Evolutionary conservation across 2,329 filamentous ascomycete genomes (phyloP).

Genomic region (Penicillium sp.): DNA sequence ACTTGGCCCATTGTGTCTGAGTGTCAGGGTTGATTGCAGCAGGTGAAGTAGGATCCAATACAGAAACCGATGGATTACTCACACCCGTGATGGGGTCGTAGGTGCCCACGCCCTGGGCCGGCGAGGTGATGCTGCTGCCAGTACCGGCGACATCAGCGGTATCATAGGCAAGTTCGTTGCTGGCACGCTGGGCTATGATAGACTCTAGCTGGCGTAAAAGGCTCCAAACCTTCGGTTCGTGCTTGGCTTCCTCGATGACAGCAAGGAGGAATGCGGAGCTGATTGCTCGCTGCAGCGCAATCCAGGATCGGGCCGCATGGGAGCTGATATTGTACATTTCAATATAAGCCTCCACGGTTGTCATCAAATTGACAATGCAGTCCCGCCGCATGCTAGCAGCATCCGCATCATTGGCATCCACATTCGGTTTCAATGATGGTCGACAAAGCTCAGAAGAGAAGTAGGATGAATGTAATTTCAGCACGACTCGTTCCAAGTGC

Average conservation of each 20-base stretch:
- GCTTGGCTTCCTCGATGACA: conserved; percentile 53
- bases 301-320: conserved; percentile 55
- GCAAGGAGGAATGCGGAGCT: conserved; percentile 56
- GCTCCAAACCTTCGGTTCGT: conserved; percentile 46
- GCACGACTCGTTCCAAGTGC: conserved; percentile 64
- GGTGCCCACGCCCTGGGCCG: conserved; percentile 25
- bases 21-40: conserved; percentile 39
- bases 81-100: conserved; percentile 39
- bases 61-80: conserved; percentile 40
- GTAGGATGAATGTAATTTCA: conserved; percentile 68
- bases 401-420: conserved; percentile 50
- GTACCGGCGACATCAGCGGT: conserved; percentile 22
- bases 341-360: conserved; percentile 65
- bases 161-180: conserved; percentile 41
- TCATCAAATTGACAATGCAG: conserved; percentile 62
- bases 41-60: conserved; percentile 39
- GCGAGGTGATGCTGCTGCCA: conserved; percentile 28
- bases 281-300: conserved; percentile 54
- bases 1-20: conserved; percentile 54
- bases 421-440: conserved; percentile 62
- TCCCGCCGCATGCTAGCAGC: conserved; percentile 54
- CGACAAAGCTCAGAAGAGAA: conserved; percentile 67
- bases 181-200: conserved; percentile 53
- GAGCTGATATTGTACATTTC: conserved; percentile 57
- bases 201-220: conserved; percentile 51